Evolutionary conservation across 768 basidiomycete species (phyloP).

Genomic region (Mycena indigotica): DNA sequence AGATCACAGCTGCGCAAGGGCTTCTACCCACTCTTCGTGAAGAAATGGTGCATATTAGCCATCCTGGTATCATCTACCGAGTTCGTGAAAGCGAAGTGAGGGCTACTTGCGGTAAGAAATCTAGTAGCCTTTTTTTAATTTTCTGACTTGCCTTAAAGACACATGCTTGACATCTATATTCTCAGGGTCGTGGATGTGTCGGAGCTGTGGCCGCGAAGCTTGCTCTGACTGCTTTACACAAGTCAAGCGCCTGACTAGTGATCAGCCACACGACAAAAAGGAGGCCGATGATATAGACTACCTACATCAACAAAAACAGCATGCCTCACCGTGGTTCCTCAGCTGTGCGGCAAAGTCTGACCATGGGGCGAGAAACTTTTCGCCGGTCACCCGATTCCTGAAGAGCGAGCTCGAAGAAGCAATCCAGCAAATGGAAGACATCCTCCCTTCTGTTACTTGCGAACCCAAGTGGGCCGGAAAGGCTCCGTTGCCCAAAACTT

Average conservation of each 20-base stretch:
- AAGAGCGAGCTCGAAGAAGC: slow-evolving; percentile 62
- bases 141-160: slow-evolving; percentile 49
- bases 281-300: slow-evolving; percentile 53
- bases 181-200: slow-evolving; percentile 87
- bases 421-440: slow-evolving; percentile 67
- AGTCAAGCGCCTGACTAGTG: slow-evolving; percentile 61
- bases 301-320: slow-evolving; percentile 60
- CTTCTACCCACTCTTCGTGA: slow-evolving; percentile 65
- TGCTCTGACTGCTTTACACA: slow-evolving; percentile 82
- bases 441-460: no score
- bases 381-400: slow-evolving; percentile 79
- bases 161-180: slow-evolving; percentile 94
- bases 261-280: slow-evolving; percentile 48
- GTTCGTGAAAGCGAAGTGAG: slow-evolving; percentile 81
- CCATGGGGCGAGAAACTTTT: slow-evolving; percentile 68
- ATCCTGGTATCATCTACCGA: slow-evolving; percentile 63
- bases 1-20: slow-evolving; percentile 70
- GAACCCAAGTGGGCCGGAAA: no score
- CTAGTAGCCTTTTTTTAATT: slow-evolving; percentile 3
- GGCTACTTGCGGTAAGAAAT: slow-evolving; percentile 74
- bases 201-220: slow-evolving; percentile 86
- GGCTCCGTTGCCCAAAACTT: slow-evolving; percentile 3
- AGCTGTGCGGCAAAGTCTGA: slow-evolving; percentile 67
- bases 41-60: slow-evolving; percentile 64
- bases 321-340: slow-evolving; percentile 73